Base-by-base conservation (phyloP, 805 yeast genomes). In the Candida loeiensis region DNA sequence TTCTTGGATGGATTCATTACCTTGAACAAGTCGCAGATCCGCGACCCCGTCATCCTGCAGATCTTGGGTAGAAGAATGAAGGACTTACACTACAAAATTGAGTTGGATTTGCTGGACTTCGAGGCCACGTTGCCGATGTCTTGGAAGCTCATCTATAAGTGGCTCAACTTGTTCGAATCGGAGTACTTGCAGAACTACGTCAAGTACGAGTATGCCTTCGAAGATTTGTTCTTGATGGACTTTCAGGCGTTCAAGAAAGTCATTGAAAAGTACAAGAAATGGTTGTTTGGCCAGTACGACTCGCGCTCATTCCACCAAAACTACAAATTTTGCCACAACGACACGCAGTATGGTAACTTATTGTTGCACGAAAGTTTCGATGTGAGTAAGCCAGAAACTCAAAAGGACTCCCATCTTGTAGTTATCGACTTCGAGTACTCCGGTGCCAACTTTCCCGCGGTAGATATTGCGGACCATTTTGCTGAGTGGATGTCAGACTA, bases 401-500 rank as follows among this genome's bases (percentile, higher is more conserved):
- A 58, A 37, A 54, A 57, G 40, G 74, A 69, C 50, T 43, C 40
- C 17, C 83, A 80, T 56, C 70, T 91, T 43, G 95, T 86, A 8
- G 99, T 93, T 8, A 93, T 93, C 54, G 99, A 93, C 59, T 93
- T 93, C 60, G 99, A 93, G 64, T 93, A 91, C 60, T 80, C 96
- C 0, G 97, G 96, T 1, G 80, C 95, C 8, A 93, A 90, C 55
- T 71, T 81, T 33, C 88, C 95, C 1, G 95, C 95, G 2, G 87
- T 73, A 57, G 99, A 93, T 58, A 77, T 93, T 41, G 90, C 90
- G 11, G 90, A 93, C 59, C 99, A 93, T 65, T 85, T 93, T 50
- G 76, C 85, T 48, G 99, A 91, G 66, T 91, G 99, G 99, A 93
- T 90, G 97, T 76, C 87, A 36, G 88, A 93, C 65, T 93, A 91